These are phyloP conservation scores for Trichomonascaceae sp. DNA, from an alignment of 1,139 yeast genomes.

Conservation along the genomic window DNA sequence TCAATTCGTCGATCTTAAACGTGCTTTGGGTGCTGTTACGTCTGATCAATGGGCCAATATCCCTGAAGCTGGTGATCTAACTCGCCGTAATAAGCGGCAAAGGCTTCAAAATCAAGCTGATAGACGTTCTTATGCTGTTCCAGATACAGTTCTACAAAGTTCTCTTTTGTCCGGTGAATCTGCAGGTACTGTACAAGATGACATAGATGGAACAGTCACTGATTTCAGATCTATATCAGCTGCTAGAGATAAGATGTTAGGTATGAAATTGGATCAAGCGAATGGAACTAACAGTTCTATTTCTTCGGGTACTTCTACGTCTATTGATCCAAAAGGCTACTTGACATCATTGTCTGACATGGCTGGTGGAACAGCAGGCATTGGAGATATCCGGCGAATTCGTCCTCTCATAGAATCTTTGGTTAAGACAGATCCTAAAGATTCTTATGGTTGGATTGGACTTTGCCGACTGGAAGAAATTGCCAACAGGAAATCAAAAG, in stretches of 20 bases:
- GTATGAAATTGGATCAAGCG: slow-evolving; percentile 41
- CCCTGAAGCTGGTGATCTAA: slow-evolving; percentile 88
- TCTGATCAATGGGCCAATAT: slow-evolving; percentile 72
- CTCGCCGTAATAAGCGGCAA: slow-evolving; percentile 68
- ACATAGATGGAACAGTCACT: slow-evolving; percentile 31
- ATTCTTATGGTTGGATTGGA: slow-evolving; percentile 82
- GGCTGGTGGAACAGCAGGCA: slow-evolving; percentile 19
- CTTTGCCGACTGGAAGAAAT: slow-evolving; percentile 74
- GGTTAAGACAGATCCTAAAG: slow-evolving; percentile 65
- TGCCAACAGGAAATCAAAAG: slow-evolving; percentile 50
- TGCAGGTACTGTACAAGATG: slow-evolving; percentile 28
- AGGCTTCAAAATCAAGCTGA: slow-evolving; percentile 47
- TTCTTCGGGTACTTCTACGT: slow-evolving; percentile 11
- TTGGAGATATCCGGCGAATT: slow-evolving; percentile 54
- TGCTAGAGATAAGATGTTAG: slow-evolving; percentile 49
- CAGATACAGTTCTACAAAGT: slow-evolving; percentile 53
- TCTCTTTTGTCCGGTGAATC: slow-evolving; percentile 35
- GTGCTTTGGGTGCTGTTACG: slow-evolving; percentile 52
- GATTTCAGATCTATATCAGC: slow-evolving; percentile 46
- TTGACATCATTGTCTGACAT: slow-evolving; percentile 33
- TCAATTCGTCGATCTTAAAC: slow-evolving; percentile 56
- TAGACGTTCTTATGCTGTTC: slow-evolving; percentile 74
- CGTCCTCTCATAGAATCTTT: slow-evolving; percentile 60
- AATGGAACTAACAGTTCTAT: slow-evolving; percentile 11
- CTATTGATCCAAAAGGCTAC: slow-evolving; percentile 37